phyloP scores from a whole-genome alignment of 2,329 filamentous ascomycete genomes.

The Colletotrichum sp. region DNA sequence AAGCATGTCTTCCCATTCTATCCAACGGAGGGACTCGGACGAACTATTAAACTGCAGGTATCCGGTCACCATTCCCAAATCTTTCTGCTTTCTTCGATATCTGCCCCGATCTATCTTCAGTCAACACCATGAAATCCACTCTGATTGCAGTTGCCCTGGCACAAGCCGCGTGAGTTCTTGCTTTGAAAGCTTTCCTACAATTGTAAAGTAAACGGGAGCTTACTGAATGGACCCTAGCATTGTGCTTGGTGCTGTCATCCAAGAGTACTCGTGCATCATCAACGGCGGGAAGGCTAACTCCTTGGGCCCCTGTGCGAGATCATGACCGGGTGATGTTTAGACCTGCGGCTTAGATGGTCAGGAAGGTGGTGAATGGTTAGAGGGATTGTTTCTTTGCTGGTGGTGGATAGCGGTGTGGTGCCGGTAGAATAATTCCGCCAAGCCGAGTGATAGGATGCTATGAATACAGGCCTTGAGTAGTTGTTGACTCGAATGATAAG shows the following conservation, averaged over 20 bases:
- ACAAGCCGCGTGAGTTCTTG: not conserved
- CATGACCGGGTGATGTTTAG: accelerated
- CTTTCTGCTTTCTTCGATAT: not conserved
- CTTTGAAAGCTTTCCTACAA: accelerated
- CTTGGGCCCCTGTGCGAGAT: no score
- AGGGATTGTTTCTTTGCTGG: no score
- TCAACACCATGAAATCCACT: not conserved
- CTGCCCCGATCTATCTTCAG: not conserved
- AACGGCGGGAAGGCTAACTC: not conserved
- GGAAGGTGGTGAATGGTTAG: no score
- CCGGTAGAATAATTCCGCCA: no score
- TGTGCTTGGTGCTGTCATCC: not conserved
- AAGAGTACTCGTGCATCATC: not conserved
- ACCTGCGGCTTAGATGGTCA: no score
- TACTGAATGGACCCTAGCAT: not conserved
- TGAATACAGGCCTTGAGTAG: no score
- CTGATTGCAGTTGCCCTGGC: not conserved
- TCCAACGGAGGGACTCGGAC: not conserved
- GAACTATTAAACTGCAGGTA: not conserved
- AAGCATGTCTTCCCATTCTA: accelerated
- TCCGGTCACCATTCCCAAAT: not conserved
- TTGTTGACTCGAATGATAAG: no score
- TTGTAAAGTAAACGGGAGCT: accelerated
- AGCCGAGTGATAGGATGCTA: no score
- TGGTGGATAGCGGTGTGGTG: no score